These are phyloP conservation scores for Penicillium sp. DNA, from an alignment of 2,329 filamentous ascomycete genomes.

Conservation along the genomic window DNA sequence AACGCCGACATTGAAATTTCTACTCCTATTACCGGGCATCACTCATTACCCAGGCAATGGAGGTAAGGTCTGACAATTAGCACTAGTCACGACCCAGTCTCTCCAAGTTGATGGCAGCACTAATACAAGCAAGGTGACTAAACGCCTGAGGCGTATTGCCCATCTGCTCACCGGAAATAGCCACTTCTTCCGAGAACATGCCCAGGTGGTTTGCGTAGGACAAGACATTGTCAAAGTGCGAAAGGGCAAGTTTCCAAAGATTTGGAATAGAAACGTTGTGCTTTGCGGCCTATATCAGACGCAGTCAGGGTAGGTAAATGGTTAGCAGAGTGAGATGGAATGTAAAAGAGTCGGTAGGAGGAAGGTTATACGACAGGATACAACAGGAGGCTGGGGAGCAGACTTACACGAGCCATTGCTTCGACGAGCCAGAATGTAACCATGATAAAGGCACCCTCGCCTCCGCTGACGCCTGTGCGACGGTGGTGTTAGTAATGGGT, in stretches of 20 bases:
- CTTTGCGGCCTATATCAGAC: conserved; percentile 30
- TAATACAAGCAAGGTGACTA: conserved; percentile 74
- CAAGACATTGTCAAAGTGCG: conserved; percentile 77
- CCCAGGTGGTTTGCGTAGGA: conserved; percentile 74
- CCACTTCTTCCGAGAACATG: conserved; percentile 81
- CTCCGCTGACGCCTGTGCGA: conserved; percentile 67
- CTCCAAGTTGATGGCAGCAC: conserved; percentile 75
- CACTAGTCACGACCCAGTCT: conserved; percentile 38
- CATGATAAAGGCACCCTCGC: conserved; percentile 78
- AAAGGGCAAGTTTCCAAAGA: conserved; percentile 56
- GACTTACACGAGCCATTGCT: conserved; percentile 69
- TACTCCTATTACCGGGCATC: background rate
- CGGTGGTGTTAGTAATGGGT: conserved; percentile 20
- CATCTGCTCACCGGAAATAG: conserved; percentile 73
- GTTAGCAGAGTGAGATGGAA: background rate
- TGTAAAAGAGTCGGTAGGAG: no score
- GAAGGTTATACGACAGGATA: background rate
- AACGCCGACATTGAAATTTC: background rate
- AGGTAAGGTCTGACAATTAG: background rate
- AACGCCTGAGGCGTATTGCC: conserved; percentile 82
- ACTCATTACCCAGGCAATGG: no score
- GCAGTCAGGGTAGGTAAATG: background rate
- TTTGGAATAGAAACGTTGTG: conserved; percentile 40
- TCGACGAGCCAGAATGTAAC: conserved; percentile 84
- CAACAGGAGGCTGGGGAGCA: conserved; percentile 26